Base-by-base conservation (phyloP, 1,139 yeast species). In the Sugiyamaella grinbergsii region DNA sequence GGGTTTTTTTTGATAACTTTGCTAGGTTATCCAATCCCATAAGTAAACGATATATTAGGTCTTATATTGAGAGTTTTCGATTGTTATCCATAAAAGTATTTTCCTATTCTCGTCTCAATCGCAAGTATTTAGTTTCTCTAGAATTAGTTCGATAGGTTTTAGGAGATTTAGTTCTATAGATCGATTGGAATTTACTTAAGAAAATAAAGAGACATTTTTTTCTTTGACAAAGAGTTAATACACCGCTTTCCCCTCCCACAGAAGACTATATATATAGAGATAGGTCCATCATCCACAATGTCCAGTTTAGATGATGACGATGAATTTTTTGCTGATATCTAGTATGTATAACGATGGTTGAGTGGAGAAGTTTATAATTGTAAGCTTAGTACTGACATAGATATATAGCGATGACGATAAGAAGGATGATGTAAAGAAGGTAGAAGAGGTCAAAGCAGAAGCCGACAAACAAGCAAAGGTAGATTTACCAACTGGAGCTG, bases 241-340 rank as follows among this genome's bases (percentile, higher is more conserved):
- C n/a, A n/a, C n/a, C n/a, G n/a, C n/a, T n/a, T n/a, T n/a, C n/a
- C n/a, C n/a, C n/a, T n/a, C n/a, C n/a, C n/a, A n/a, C n/a, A n/a
- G n/a, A n/a, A n/a, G n/a, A n/a, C n/a, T n/a, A n/a, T n/a, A n/a
- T n/a, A n/a, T n/a, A n/a, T n/a, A n/a, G n/a, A n/a, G n/a, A n/a
- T n/a, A n/a, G n/a, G n/a, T n/a, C n/a, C n/a, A n/a, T n/a, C n/a
- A 5, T 8, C 24, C 34, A 44, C 45, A 39, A 81, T 81, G 86
- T 79, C 88, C 54, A 70, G 77, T 54, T 72, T 77, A 61, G 90
- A 83, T 67, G 96, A 89, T 73, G 96, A 89, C 71, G 96, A 88
- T 71, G 96, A 86, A 51, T 68, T 72, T 70, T 85, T 85, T 69
- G 88, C 85, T 69, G 93, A 85, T 69, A 83, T 85, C 70, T 85